phyloP scores from a whole-genome alignment of 2,329 filamentous ascomycete genomes.

The Myotisia sp. region DNA sequence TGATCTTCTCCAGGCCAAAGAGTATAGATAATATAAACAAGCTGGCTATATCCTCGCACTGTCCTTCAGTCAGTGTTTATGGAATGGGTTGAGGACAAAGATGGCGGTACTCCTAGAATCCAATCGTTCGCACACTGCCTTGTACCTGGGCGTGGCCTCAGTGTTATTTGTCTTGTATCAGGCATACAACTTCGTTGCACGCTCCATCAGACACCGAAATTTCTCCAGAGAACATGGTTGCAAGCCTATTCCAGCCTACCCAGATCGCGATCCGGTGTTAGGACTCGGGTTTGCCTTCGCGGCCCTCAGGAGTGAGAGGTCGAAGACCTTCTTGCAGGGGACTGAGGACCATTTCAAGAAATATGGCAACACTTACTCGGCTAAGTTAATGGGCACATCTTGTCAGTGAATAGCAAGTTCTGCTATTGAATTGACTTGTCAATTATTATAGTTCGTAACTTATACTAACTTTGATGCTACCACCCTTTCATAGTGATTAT shows the following conservation, averaged over 20 bases:
- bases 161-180: slow-evolving; percentile 11
- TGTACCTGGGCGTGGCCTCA: too few species aligned
- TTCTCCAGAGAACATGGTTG: slow-evolving; percentile 29
- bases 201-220: slow-evolving; percentile 7
- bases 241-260: slow-evolving; percentile 32
- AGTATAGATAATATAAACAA: too few species aligned
- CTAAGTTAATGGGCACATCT: slow-evolving; percentile 8
- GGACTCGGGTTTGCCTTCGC: slow-evolving; percentile 36
- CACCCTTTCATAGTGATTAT: slow-evolving; percentile 9
- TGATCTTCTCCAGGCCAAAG: too few species aligned
- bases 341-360: slow-evolving; percentile 7
- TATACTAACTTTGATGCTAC: not conserved
- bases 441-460: too few species aligned
- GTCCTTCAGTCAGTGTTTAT: too few species aligned
- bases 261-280: slow-evolving; percentile 41
- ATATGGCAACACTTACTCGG: slow-evolving; percentile 11
- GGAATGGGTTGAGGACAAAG: too few species aligned
- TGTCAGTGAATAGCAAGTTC: not conserved
- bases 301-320: slow-evolving; percentile 3
- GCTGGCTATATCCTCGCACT: too few species aligned
- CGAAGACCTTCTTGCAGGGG: slow-evolving; percentile 7
- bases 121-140: too few species aligned
- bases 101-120: too few species aligned
- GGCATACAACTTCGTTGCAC: slow-evolving; percentile 9
- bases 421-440: not conserved